These are phyloP conservation scores for Umbelopsis vinacea DNA, from an alignment of 192 early-diverging fungal species.

Conservation along the genomic window DNA sequence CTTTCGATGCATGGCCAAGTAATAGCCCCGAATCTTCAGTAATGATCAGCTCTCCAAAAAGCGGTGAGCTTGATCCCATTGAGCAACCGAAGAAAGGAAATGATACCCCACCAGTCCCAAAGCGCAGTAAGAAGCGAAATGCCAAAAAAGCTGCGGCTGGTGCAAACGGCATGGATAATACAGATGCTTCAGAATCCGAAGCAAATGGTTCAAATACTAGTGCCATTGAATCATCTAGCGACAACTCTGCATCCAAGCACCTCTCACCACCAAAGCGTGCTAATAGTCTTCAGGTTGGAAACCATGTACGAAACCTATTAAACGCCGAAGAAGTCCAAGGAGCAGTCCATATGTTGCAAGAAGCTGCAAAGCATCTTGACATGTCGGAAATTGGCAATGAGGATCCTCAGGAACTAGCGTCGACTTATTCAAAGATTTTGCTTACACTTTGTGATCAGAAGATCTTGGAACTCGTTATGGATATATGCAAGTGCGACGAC, in stretches of 20 bases:
- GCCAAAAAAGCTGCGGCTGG: no score
- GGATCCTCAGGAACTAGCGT: slow-evolving; percentile 9
- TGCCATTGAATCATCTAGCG: no score
- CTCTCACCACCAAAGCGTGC: neutral
- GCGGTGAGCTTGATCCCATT: no score
- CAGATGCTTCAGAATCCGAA: no score
- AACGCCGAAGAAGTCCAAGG: slow-evolving; percentile 13
- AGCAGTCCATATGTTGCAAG: slow-evolving; percentile 9
- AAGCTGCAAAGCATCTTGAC: slow-evolving; percentile 10
- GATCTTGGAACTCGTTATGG: neutral
- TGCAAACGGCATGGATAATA: no score
- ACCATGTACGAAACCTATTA: slow-evolving; percentile 7
- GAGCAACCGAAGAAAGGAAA: no score
- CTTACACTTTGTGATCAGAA: slow-evolving; percentile 27
- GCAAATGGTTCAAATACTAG: neutral
- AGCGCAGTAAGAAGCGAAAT: no score
- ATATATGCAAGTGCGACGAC: neutral
- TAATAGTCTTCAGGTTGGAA: slow-evolving; percentile 24
- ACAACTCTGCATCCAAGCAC: neutral
- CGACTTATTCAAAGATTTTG: slow-evolving; percentile 29
- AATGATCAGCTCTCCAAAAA: neutral
- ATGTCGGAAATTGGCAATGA: slow-evolving; percentile 13
- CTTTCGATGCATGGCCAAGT: neutral
- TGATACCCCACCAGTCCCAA: no score
- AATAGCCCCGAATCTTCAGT: neutral